Base-by-base conservation (phyloP, 2,329 filamentous ascomycete species). In the Claviceps sp. region DNA sequence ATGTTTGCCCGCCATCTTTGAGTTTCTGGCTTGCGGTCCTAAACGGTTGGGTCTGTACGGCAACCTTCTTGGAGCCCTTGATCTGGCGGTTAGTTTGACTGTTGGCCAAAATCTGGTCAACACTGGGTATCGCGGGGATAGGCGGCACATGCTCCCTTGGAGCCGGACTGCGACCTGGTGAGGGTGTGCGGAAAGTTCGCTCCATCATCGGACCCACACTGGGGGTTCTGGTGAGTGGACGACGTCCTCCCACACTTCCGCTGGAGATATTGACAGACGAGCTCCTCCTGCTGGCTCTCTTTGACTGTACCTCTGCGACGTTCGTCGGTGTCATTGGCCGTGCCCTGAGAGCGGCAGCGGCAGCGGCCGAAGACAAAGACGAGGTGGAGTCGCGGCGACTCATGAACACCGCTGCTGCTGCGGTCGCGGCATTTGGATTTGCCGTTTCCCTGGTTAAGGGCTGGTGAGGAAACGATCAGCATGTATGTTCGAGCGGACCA, bases 141-240 rank as follows among this genome's bases (percentile, higher is more conserved):
- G 89, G 89, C 34, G 89, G 88, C 50, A 79, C 74, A 48, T 70
- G 65, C 19, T 64, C 59, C 43, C 64, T 65, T 56, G 64, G 68
- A 54, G 66, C 63, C 45, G 66, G 66, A 53, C 67, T 74, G 73
- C 63, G 65, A 73, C 55, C 66, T 22, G 61, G 87, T 4, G 84
- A 94, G 3, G 83, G 81, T 13, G 85, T 85, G 58, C 90, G 82
- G 67, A 96, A 95, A 1, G 89, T 90, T 53, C 91, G 81, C 65
- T 91, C 87, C 34, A 81, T 84, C 90, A 97, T 95, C 48, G 89
- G 95, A 22, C 82, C 78, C 30, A 78, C 78, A 68, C 90, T 94
- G 52, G 74, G 77, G 40, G 77, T 74, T 61, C 87, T 75, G 56
- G 83, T 76, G 55, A 90, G 70, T 50, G 72, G 70, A 57, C 68